These are phyloP conservation scores for Fusarium dlaminii DNA, from an alignment of 2,329 filamentous ascomycete genomes.

Conservation along the genomic window DNA sequence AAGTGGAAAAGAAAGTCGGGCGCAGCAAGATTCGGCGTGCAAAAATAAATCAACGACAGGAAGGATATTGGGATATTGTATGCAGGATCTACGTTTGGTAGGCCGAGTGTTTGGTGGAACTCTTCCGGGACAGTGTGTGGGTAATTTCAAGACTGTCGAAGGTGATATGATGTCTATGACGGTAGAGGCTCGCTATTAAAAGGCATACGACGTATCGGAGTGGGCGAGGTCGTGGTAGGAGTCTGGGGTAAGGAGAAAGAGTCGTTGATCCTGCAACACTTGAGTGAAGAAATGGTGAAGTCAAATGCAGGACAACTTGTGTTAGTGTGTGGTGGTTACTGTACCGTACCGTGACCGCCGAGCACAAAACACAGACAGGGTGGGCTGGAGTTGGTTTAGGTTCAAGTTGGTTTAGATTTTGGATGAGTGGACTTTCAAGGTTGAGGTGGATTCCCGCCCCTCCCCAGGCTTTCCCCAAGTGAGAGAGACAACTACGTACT, in stretches of 20 bases:
- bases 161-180: conserved; percentile 17
- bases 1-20: conserved; percentile 9
- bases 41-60: neutral
- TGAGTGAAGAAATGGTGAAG: conserved; percentile 1
- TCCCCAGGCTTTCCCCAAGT: conserved; percentile 8
- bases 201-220: conserved; percentile 6
- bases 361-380: neutral
- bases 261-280: conserved; percentile 12
- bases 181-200: conserved; percentile 23
- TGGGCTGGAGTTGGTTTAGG: conserved; percentile 23
- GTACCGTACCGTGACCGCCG: conserved; percentile 24
- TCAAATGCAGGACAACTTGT: conserved; percentile 18
- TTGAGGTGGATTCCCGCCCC: conserved; percentile 27
- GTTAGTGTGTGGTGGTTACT: conserved; percentile 24
- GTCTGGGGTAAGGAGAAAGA: neutral
- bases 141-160: conserved; percentile 2
- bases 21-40: conserved; percentile 9
- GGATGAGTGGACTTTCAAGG: conserved; percentile 25
- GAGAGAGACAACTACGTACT: neutral
- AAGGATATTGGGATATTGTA: conserved; percentile 19
- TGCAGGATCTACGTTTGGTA: conserved; percentile 30
- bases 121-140: conserved; percentile 15
- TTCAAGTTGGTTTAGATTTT: conserved; percentile 25
- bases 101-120: conserved; percentile 24
- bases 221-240: conserved; percentile 3